phyloP scores from a whole-genome alignment of 331 rosid genomes.

The Telfairia occidentalis region DNA sequence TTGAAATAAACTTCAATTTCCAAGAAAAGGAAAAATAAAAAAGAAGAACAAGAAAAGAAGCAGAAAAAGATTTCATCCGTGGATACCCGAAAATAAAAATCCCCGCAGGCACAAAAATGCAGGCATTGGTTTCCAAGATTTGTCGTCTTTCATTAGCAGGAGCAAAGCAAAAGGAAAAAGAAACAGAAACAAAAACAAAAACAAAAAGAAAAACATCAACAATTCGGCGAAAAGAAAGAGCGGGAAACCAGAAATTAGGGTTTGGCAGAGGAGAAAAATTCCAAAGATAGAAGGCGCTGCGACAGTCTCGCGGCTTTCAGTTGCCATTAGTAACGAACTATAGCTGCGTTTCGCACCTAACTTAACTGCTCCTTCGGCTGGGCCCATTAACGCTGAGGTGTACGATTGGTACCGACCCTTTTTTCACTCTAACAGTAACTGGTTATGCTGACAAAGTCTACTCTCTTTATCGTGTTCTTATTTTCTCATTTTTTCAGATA shows the following conservation, averaged over 20 bases:
- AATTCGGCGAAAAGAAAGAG: not conserved
- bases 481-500: too few species aligned
- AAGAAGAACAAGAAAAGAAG: not conserved
- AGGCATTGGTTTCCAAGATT: not conserved
- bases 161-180: not conserved
- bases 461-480: not conserved
- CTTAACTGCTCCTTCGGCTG: not conserved
- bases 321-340: constrained; percentile 10
- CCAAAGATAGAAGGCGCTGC: constrained; percentile 8
- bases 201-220: not conserved
- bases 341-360: constrained; percentile 13
- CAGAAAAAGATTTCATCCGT: not conserved
- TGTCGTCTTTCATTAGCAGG: not conserved
- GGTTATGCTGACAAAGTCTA: not conserved
- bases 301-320: constrained; percentile 9
- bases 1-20: not conserved
- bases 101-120: not conserved
- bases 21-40: too few species aligned
- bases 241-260: not conserved
- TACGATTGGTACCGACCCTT: not conserved
- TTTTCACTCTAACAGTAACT: not conserved
- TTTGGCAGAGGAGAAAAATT: not conserved
- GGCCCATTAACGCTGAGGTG: not conserved
- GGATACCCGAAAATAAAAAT: not conserved
- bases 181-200: not conserved